Percentiles rank a stretch among this genome's conserved stretches.
These are phyloP conservation scores for Alternaria alternata DNA, from an alignment of 2,329 filamentous ascomycete genomes.

Conservation along the genomic window DNA sequence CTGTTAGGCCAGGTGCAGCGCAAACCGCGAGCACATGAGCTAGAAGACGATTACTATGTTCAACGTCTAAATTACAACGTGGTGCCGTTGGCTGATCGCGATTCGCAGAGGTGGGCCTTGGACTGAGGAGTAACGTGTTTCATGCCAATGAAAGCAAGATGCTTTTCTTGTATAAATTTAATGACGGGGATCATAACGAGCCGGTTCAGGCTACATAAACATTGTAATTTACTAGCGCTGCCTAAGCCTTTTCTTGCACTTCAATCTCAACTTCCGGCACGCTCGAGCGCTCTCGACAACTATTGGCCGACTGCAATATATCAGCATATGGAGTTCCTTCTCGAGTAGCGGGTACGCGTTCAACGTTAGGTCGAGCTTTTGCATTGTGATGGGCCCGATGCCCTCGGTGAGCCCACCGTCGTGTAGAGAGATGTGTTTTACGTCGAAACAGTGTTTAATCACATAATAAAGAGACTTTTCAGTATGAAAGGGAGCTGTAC, in stretches of 20 bases:
- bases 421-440: too few species aligned
- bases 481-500: background rate
- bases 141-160: background rate
- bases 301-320: background rate
- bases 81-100: constrained; percentile 10
- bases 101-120: constrained; percentile 17
- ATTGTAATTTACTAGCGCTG: background rate
- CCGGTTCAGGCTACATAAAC: background rate
- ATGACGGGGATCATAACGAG: background rate
- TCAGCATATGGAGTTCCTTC: background rate
- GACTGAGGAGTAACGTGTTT: constrained; percentile 3
- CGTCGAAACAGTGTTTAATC: too few species aligned
- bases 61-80: constrained; percentile 23
- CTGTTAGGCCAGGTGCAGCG: constrained; percentile 20
- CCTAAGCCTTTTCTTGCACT: background rate
- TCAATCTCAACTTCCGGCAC: background rate
- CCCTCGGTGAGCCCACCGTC: background rate
- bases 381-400: background rate
- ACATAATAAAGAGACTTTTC: too few species aligned
- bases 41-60: constrained; percentile 15
- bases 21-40: constrained; percentile 10
- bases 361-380: background rate
- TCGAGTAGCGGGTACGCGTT: background rate
- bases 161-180: background rate
- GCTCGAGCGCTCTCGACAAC: background rate